phyloP scores from a whole-genome alignment of 2,329 filamentous ascomycete genomes.

The Sphaerulina vaccinii region DNA sequence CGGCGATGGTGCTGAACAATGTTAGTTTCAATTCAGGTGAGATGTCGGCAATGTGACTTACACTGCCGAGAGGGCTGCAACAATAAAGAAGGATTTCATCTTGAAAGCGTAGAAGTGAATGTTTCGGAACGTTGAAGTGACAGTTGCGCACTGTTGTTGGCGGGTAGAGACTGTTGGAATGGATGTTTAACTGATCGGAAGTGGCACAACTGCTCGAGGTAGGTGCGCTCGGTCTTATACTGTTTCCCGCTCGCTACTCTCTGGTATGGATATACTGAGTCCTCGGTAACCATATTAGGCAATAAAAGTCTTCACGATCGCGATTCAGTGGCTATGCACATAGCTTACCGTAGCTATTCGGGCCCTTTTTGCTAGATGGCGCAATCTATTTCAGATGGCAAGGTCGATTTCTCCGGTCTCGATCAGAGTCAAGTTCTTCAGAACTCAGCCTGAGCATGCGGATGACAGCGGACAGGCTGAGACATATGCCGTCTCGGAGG shows the following conservation, averaged over 20 bases:
- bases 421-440: not conserved
- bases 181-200: not conserved
- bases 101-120: too few species aligned
- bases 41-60: not conserved
- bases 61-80: not conserved
- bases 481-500: not conserved
- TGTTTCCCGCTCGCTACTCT: not conserved
- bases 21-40: not conserved
- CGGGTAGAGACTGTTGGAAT: not conserved
- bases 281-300: too few species aligned
- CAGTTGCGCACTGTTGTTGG: not conserved
- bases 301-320: too few species aligned
- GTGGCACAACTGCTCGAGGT: not conserved
- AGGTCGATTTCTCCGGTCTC: not conserved
- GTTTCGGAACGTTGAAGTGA: not conserved
- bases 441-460: not conserved
- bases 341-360: too few species aligned
- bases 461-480: not conserved
- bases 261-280: not conserved
- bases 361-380: too few species aligned
- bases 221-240: not conserved
- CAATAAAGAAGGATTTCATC: not conserved
- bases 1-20: not conserved
- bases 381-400: too few species aligned
- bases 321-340: too few species aligned